Evolutionary conservation across 2,329 filamentous ascomycete genomes (phyloP).

Genomic region (Aspergillus persii): DNA sequence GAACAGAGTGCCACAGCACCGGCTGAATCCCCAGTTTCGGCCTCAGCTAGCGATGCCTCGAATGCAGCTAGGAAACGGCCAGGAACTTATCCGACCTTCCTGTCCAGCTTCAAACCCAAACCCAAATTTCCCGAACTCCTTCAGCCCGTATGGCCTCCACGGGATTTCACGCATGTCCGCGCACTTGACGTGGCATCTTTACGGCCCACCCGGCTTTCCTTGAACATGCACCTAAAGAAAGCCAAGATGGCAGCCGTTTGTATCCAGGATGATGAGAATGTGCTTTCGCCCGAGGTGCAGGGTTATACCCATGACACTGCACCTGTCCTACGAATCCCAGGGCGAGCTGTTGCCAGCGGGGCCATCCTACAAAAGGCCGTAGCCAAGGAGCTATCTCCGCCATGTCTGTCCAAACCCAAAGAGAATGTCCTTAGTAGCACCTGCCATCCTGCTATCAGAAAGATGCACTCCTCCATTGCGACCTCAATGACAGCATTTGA

Average conservation of each 20-base stretch:
- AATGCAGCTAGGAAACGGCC: not conserved
- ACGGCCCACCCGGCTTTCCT: not conserved
- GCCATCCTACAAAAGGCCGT: conserved; percentile 28
- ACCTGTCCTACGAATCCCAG: conserved; percentile 28
- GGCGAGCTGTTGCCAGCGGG: conserved; percentile 30
- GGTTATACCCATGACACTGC: not conserved
- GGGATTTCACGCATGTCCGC: conserved; percentile 49
- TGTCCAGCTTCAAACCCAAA: conserved; percentile 20
- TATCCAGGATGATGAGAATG: conserved; percentile 35
- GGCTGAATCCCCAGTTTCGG: not conserved
- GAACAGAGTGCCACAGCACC: not conserved
- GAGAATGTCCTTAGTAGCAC: conserved; percentile 5
- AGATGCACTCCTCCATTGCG: conserved; percentile 60
- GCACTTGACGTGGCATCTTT: conserved; percentile 30
- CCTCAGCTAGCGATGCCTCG: not conserved
- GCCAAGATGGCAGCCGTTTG: conserved; percentile 33
- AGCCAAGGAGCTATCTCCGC: conserved; percentile 28
- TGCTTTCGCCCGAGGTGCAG: conserved; percentile 17
- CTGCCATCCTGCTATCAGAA: conserved; percentile 58
- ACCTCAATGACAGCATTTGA: conserved; percentile 76
- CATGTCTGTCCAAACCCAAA: conserved; percentile 1
- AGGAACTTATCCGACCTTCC: conserved; percentile 3
- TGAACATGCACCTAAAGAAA: conserved; percentile 33
- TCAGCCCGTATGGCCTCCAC: conserved; percentile 41
- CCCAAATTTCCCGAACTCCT: conserved; percentile 32